Conservation (phyloP, 495 filamentous ascomycete genomes). For the Chaetomium tenue region DNA sequence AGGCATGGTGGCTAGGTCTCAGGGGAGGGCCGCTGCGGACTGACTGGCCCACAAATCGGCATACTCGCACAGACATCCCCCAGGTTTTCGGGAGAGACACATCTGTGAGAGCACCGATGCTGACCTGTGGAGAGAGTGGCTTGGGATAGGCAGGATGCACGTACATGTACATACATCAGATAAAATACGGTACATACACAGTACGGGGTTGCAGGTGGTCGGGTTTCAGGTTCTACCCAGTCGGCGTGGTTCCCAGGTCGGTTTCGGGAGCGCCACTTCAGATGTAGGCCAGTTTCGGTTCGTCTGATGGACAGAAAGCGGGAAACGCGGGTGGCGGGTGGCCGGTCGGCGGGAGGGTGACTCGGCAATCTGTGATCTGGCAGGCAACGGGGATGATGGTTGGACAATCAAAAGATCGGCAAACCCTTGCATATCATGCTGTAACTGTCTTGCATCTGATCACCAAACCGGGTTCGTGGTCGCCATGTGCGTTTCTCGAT, state of each 20-base stretch:
- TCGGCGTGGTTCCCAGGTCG: background rate
- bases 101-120: background rate
- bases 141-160: background rate
- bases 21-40: background rate
- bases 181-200: no score
- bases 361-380: background rate
- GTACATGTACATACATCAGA: no score
- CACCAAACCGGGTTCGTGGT: background rate
- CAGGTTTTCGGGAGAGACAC: background rate
- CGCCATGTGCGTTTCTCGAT: background rate
- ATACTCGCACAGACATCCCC: no score
- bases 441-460: no score
- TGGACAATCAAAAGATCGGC: background rate
- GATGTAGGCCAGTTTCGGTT: background rate
- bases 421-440: background rate
- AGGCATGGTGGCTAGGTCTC: no score
- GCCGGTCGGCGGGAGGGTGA: background rate
- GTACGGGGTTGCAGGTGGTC: background rate
- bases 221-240: background rate
- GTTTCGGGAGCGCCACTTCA: background rate
- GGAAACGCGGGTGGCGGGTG: background rate
- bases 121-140: background rate
- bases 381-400: background rate
- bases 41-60: no score
- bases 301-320: background rate